Percentiles rank a stretch among this genome's conserved stretches.
Conservation (phyloP, 352 stramenopile genomes). For the Phytopythium chamaehyphon region DNA sequence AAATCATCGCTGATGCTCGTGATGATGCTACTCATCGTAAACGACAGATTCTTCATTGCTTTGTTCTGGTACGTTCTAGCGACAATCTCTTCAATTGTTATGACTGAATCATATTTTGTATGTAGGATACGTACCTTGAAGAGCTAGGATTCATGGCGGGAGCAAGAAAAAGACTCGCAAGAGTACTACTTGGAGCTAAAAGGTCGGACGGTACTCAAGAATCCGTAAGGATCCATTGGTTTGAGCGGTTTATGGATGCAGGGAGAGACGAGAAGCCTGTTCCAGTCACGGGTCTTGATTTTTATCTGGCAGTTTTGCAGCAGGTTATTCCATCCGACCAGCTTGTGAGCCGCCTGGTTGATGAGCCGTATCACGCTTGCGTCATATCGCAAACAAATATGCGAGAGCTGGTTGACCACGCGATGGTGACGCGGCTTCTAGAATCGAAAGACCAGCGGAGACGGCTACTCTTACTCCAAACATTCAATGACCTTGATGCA, state of each 20-base stretch:
- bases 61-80: conserved; percentile 23
- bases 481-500: neutral
- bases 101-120: neutral
- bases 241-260: conserved; percentile 49
- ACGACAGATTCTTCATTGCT: conserved; percentile 40
- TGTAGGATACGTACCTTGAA: conserved; percentile 45
- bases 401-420: conserved; percentile 40
- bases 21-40: conserved; percentile 32
- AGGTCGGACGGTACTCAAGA: conserved; percentile 35
- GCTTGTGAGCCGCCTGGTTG: conserved; percentile 34
- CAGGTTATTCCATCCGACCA: conserved; percentile 41
- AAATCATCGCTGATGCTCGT: conserved; percentile 36
- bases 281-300: conserved; percentile 43
- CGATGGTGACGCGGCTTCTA: conserved; percentile 41
- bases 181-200: conserved; percentile 42
- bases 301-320: conserved; percentile 48
- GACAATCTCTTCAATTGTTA: neutral
- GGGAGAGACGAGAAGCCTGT: conserved; percentile 22
- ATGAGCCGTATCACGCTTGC: conserved; percentile 41
- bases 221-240: conserved; percentile 59
- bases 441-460: conserved; percentile 43
- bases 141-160: conserved; percentile 62
- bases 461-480: conserved; percentile 28
- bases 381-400: conserved; percentile 35
- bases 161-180: conserved; percentile 49